Conservation (phyloP, 495 filamentous ascomycete species). For the Podospora tetraspora region DNA sequence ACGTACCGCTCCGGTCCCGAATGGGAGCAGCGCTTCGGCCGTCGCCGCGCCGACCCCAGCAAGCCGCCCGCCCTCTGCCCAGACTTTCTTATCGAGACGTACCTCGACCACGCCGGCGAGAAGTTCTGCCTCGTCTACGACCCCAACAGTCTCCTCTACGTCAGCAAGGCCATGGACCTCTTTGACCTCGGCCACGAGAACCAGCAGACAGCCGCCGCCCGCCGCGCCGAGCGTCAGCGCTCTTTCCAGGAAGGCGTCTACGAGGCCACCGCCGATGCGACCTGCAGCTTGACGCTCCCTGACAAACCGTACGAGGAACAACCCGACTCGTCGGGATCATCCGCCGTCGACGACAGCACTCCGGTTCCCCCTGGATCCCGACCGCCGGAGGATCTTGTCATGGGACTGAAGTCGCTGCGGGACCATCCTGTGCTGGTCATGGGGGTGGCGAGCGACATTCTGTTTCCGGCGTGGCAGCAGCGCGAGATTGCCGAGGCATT, state of each 20-base stretch:
- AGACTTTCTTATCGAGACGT: constrained; percentile 97
- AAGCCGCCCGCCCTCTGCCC: constrained; percentile 89
- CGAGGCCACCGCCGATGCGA: constrained; percentile 29
- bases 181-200: constrained; percentile 81
- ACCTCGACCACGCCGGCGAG: constrained; percentile 96
- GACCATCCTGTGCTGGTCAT: constrained; percentile 79
- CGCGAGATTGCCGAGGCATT: constrained; percentile 87
- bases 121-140: constrained; percentile 99
- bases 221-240: constrained; percentile 35
- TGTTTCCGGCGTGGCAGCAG: constrained; percentile 99
- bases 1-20: constrained; percentile 96
- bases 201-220: constrained; percentile 42
- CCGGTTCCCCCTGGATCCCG: constrained; percentile 24
- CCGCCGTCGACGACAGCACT: constrained; percentile 1
- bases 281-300: constrained; percentile 82
- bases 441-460: constrained; percentile 91
- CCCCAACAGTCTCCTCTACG: constrained; percentile 91
- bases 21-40: constrained; percentile 93
- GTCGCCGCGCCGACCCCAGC: constrained; percentile 77
- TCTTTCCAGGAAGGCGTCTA: constrained; percentile 26
- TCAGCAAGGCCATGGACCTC: constrained; percentile 98
- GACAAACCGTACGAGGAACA: constrained; percentile 78
- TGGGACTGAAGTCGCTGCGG: constrained; percentile 63
- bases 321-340: constrained; percentile 42
- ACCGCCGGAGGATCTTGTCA: constrained; percentile 72